Evolutionary conservation across 306 rosid genomes (phyloP), one percentile per base, ranked within the genome.

Genomic region (Sechiopsis laciniata): DNA sequence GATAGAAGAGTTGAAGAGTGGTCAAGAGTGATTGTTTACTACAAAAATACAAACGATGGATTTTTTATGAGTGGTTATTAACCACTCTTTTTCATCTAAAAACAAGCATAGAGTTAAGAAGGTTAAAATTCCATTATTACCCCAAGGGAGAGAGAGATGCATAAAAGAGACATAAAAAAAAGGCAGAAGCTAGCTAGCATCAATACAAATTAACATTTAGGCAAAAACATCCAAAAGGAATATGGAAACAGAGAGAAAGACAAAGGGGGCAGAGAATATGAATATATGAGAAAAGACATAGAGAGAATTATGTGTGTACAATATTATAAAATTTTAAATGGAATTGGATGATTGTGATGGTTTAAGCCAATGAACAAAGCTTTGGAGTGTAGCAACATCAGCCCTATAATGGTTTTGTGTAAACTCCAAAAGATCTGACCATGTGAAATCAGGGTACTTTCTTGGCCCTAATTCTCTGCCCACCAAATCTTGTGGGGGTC

Each of bases 371-470:
- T 74, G 58, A 42, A 82, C 22, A 86, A 87, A 87, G 79, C 73
- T 83, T 72, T 82, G 84, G 68, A 87, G 84, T 0, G 92, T 85
- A 22, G 86, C 71, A 17, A 67, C 82, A 80, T 85, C 91, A 85
- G 88, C 81, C 26, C 89, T 81, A 22, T 83, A 85, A 29, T 85
- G 86, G 2, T 62, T 78, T 76, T 87, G 89, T 4, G 87, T 80
- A 78, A 85, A 87, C 26, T 82, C 88, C 71, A 67, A 78, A 24
- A 87, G 74, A 69, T 75, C 80, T 10, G 86, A 76, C 92, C 88
- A 87, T 35, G 83, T 85, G 82, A 85, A 87, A 80, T 87, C 89
- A 24, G 92, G 92, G 74, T 83, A 85, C 76, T 81, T 73, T 72
- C 92, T 85, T 72, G 79, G 78, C 37, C 74, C 82, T 32, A 32